Evolutionary conservation across 2,329 filamentous ascomycete genomes (phyloP), one percentile per base, ranked within the genome.

Genomic region (Cordyceps pruinosa): DNA sequence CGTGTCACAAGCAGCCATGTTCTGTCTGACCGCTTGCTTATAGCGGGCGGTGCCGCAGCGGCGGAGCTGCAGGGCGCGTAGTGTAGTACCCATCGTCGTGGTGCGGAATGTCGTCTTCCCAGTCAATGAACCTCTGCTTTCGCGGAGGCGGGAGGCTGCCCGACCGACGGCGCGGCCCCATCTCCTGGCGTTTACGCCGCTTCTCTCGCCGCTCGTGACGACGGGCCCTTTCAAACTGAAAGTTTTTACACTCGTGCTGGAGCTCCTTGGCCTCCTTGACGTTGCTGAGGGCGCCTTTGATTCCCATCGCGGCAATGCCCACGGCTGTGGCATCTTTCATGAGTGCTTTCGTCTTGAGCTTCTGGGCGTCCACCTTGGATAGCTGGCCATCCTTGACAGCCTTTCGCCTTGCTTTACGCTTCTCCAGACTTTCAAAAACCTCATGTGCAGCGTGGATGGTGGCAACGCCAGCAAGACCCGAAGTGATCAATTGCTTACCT

Each of bases 401-500:
- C 65, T 74, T 78, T 58, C 79, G 75, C 58, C 81, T 74, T 60
- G 72, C 70, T 41, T 77, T 75, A 58, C 80, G 75, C 71, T 80
- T 81, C 67, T 81, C 78, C 77, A 83, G 76, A 69, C 79, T 83
- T 64, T 77, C 71, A 66, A 83, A 84, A 65, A 84, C 77, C 62
- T 73, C 80, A 65, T 84, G 76, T 63, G 78, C 80, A 62, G 81
- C 81, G 68, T 84, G 80, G 63, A 84, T 82, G 63, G 80, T 83
- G 66, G 81, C 81, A 61, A 83, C 78, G 53, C 78, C 75, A 55
- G 81, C 81, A 57, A 84, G 70, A 47, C 79, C 80, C 8, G 79
- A 77, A 55, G 78, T 83, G 58, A 84, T 62, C 59, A 82, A 64
- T 74, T 83, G 80, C 77, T 84, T 83, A 81, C 80, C 80, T 81